These are phyloP conservation scores for Apiotrichum brassicae DNA, from an alignment of 1,284 basidiomycete species.

Conservation along the genomic window DNA sequence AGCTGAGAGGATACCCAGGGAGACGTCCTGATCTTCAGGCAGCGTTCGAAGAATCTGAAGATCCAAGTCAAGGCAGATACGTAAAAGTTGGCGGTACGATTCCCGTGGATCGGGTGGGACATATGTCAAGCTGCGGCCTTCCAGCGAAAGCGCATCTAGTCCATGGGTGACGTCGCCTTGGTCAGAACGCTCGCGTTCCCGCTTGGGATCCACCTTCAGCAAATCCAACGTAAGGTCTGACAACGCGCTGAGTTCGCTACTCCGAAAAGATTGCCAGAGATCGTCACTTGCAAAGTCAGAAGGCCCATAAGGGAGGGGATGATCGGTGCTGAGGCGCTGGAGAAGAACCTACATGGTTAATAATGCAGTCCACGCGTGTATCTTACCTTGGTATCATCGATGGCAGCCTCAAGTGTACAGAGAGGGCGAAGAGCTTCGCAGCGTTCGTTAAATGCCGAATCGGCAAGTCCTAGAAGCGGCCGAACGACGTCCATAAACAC, in stretches of 20 bases:
- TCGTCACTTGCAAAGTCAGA: slow-evolving; percentile 77
- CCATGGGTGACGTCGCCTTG: slow-evolving; percentile 61
- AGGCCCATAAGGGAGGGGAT: slow-evolving; percentile 72
- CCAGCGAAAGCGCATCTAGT: slow-evolving; percentile 21
- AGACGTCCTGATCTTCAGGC: slow-evolving; percentile 93
- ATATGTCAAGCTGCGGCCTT: slow-evolving; percentile 51
- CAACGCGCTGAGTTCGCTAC: slow-evolving; percentile 73
- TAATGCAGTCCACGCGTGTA: slow-evolving; percentile 7
- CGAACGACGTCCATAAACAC: slow-evolving; percentile 36
- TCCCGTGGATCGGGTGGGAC: slow-evolving; percentile 83
- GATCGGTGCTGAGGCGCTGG: slow-evolving; percentile 81
- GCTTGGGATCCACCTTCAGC: slow-evolving; percentile 16
- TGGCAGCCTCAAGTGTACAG: slow-evolving; percentile 58
- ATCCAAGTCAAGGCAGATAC: slow-evolving; percentile 76
- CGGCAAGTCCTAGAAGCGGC: slow-evolving; percentile 23
- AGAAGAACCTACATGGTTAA: slow-evolving; percentile 63
- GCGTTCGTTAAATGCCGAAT: slow-evolving; percentile 13
- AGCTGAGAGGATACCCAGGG: slow-evolving; percentile 81
- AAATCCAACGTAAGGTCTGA: slow-evolving; percentile 46
- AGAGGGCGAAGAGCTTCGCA: slow-evolving; percentile 12
- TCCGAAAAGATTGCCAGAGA: slow-evolving; percentile 77
- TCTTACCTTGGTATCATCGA: slow-evolving; percentile 71
- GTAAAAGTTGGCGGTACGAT: slow-evolving; percentile 76
- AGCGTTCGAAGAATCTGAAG: slow-evolving; percentile 84
- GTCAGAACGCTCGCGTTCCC: slow-evolving; percentile 7